Conservation (phyloP, 768 basidiomycete genomes). For the Lactarius trivialis region DNA sequence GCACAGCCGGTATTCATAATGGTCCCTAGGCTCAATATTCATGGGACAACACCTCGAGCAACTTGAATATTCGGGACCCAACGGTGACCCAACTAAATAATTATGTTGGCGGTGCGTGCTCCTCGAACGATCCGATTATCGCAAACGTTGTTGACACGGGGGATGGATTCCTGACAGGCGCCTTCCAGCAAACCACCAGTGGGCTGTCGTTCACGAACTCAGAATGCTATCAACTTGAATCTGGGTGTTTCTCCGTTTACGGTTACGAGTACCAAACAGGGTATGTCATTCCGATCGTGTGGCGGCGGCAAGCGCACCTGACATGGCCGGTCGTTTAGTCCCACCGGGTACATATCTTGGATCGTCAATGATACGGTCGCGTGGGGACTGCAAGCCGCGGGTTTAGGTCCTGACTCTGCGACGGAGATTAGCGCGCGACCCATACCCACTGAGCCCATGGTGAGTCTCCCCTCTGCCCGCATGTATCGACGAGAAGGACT, state of each 20-base stretch:
- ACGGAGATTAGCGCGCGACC: constrained; percentile 61
- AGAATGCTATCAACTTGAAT: constrained; percentile 57
- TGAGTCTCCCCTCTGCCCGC: constrained; percentile 29
- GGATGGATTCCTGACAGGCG: constrained; percentile 6
- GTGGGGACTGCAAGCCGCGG: constrained; percentile 71
- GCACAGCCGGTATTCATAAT: constrained; percentile 39
- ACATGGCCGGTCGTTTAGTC: not conserved
- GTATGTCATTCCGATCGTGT: constrained; percentile 51
- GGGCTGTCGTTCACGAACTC: constrained; percentile 61
- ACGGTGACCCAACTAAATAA: constrained; percentile 51
- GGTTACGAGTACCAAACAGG: constrained; percentile 70
- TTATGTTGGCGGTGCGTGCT: constrained; percentile 51
- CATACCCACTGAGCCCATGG: constrained; percentile 83
- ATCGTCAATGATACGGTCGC: constrained; percentile 55
- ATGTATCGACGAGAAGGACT: not conserved
- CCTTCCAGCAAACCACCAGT: constrained; percentile 74
- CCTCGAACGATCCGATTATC: not conserved
- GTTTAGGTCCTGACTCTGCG: constrained; percentile 53
- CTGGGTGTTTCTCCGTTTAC: constrained; percentile 63
- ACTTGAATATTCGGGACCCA: constrained; percentile 51
- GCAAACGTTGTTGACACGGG: not conserved
- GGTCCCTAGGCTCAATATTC: constrained; percentile 66
- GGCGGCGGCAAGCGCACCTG: constrained; percentile 11
- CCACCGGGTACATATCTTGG: constrained; percentile 69
- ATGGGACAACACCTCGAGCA: constrained; percentile 57